A percentile compares a stretch with the other conserved stretches of the same genome.
Evolutionary conservation across 2,329 filamentous ascomycete species (phyloP).

Genomic region (Hymenoscyphus fructigenus): DNA sequence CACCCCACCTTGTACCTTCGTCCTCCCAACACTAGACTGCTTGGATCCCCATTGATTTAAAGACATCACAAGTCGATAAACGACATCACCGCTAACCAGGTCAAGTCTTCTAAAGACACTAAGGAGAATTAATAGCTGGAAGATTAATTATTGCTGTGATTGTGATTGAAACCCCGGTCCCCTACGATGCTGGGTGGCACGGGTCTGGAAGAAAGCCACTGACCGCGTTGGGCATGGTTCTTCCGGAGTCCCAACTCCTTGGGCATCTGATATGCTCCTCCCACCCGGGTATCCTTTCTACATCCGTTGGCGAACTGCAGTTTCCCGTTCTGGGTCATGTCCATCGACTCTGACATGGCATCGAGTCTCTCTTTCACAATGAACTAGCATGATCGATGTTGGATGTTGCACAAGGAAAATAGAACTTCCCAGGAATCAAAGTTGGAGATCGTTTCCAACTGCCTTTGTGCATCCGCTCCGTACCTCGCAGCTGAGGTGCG

Average conservation of each 20-base stretch:
- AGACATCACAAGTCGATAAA: background rate
- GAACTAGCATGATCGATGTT: background rate
- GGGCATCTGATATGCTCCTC: constrained; percentile 1
- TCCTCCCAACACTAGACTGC: background rate
- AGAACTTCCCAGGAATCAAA: background rate
- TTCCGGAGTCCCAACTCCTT: constrained; percentile 1
- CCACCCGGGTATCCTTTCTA: background rate
- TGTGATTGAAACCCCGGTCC: too few relatives aligned
- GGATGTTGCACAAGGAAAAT: background rate
- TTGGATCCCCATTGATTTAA: too few relatives aligned
- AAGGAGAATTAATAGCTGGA: background rate
- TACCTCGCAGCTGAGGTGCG: background rate
- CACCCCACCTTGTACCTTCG: constrained; percentile 1
- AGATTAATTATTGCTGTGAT: background rate
- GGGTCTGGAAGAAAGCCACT: background rate
- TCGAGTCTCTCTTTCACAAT: background rate
- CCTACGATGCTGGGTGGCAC: background rate
- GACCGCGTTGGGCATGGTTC: background rate
- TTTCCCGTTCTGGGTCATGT: background rate
- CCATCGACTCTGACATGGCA: background rate
- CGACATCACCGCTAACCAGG: background rate
- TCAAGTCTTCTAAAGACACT: background rate
- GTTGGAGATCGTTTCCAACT: background rate
- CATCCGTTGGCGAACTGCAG: background rate
- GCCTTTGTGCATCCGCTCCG: background rate